These are phyloP conservation scores for Tolypocladium nubicola DNA, from an alignment of 2,329 filamentous ascomycete species.

Conservation along the genomic window DNA sequence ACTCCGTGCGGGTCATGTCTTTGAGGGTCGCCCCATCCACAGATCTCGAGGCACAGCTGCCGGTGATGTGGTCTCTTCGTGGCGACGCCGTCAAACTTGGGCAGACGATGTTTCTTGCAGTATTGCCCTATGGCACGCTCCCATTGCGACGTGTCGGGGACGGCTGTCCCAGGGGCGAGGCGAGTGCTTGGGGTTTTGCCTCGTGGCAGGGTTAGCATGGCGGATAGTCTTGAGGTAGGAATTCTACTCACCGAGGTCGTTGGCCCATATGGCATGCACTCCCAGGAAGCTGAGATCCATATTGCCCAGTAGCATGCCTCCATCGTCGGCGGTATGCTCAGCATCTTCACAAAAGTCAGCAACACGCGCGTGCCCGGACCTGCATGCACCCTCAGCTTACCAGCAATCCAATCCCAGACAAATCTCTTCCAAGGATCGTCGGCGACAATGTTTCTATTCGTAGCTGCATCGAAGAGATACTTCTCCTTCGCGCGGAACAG, in stretches of 20 bases:
- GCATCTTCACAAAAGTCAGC: slow-evolving; percentile 34
- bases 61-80: slow-evolving; percentile 61
- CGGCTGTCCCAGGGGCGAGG: slow-evolving; percentile 30
- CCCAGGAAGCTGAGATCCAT: slow-evolving; percentile 70
- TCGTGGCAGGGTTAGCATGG: slow-evolving; percentile 14
- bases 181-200: slow-evolving; percentile 38
- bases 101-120: slow-evolving; percentile 51
- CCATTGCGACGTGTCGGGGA: slow-evolving; percentile 43
- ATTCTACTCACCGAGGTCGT: slow-evolving; percentile 46
- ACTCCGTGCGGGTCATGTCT: slow-evolving; percentile 32
- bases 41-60: slow-evolving; percentile 65
- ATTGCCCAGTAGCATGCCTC: slow-evolving; percentile 58
- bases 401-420: slow-evolving; percentile 66
- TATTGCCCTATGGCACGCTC: slow-evolving; percentile 53
- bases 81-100: slow-evolving; percentile 49
- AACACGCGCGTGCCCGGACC: not conserved
- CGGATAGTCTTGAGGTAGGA: not conserved
- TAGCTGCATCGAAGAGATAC: slow-evolving; percentile 53
- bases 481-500: slow-evolving; percentile 49
- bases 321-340: slow-evolving; percentile 51
- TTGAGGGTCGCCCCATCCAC: slow-evolving; percentile 56
- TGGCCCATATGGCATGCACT: slow-evolving; percentile 61
- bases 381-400: slow-evolving; percentile 27
- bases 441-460: slow-evolving; percentile 55
- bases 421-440: slow-evolving; percentile 69